These are phyloP conservation scores for Mucor circinelloides DNA, from an alignment of 371 early-diverging fungal species.

Conservation along the genomic window DNA sequence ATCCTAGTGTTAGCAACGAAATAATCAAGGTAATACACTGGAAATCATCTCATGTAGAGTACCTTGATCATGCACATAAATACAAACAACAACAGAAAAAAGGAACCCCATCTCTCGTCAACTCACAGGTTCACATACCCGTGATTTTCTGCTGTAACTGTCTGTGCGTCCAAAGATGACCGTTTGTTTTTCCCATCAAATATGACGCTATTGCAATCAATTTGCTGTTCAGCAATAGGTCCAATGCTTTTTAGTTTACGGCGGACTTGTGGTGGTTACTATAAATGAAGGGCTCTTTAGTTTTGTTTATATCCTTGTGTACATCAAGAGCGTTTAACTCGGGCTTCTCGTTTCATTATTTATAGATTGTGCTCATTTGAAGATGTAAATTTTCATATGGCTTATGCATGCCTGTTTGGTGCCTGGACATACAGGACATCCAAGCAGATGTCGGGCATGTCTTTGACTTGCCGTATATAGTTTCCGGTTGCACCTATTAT, in stretches of 20 bases:
- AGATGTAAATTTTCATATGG: not conserved
- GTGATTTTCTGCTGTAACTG: constrained; percentile 7
- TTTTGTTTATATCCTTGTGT: not conserved
- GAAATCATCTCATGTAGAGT: no score
- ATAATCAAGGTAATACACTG: not conserved
- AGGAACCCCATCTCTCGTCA: not conserved
- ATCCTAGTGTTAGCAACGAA: not conserved
- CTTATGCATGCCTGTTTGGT: not conserved
- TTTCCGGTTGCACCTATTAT: no score
- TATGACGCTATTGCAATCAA: constrained; percentile 1
- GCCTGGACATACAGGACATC: not conserved
- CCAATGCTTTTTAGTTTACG: not conserved
- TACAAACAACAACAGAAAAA: no score
- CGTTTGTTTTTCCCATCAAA: constrained; percentile 1
- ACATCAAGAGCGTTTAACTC: not conserved
- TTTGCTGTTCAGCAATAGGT: not conserved
- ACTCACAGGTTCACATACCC: not conserved
- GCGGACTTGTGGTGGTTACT: not conserved
- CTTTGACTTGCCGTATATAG: not conserved
- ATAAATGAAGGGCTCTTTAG: not conserved
- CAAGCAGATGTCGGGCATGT: not conserved
- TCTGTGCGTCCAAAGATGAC: constrained; percentile 8
- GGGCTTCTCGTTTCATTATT: not conserved
- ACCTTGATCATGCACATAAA: no score
- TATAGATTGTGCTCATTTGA: not conserved